A percentile compares a stretch with the other conserved stretches of the same genome.
These are phyloP conservation scores for Fistulina hepatica DNA, from an alignment of 1,284 basidiomycete genomes.

Conservation along the genomic window DNA sequence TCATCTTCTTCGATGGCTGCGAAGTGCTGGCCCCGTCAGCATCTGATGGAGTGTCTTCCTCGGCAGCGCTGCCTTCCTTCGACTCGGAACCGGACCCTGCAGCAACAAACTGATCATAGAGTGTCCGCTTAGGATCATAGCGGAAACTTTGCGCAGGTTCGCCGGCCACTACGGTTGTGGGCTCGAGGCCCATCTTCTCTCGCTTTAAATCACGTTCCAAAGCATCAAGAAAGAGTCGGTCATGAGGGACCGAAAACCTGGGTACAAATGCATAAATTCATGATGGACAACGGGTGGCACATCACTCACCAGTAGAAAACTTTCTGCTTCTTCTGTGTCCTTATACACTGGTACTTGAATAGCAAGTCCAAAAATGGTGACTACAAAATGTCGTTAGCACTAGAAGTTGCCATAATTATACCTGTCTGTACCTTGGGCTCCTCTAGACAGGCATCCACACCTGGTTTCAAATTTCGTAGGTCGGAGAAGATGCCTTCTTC, in stretches of 20 bases:
- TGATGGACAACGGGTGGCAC: slow-evolving; percentile 5
- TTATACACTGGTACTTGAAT: slow-evolving; percentile 91
- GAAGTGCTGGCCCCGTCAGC: slow-evolving; percentile 2
- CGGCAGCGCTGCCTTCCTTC: slow-evolving; percentile 26
- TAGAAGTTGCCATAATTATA: slow-evolving; percentile 8
- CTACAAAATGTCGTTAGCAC: slow-evolving; percentile 27
- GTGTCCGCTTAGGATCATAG: slow-evolving; percentile 74
- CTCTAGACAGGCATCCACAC: slow-evolving; percentile 80
- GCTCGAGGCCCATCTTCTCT: slow-evolving; percentile 78
- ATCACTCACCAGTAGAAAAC: slow-evolving; percentile 78
- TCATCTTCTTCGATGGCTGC: background rate
- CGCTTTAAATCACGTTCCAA: slow-evolving; percentile 88
- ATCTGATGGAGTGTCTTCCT: slow-evolving; percentile 16
- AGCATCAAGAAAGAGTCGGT: slow-evolving; percentile 90
- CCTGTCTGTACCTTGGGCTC: slow-evolving; percentile 69
- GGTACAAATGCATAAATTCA: slow-evolving; percentile 8
- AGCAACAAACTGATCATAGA: slow-evolving; percentile 75
- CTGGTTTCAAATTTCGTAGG: slow-evolving; percentile 83
- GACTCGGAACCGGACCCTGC: slow-evolving; percentile 25
- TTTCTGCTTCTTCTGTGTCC: slow-evolving; percentile 94
- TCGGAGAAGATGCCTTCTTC: slow-evolving; percentile 92
- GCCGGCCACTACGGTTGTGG: slow-evolving; percentile 65
- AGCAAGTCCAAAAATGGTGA: slow-evolving; percentile 86
- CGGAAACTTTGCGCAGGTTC: slow-evolving; percentile 71
- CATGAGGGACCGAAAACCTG: slow-evolving; percentile 65